A percentile compares a stretch with the other conserved stretches of the same genome.
These are phyloP conservation scores for Septoria petroselini DNA, from an alignment of 2,329 filamentous ascomycete genomes.

Conservation along the genomic window DNA sequence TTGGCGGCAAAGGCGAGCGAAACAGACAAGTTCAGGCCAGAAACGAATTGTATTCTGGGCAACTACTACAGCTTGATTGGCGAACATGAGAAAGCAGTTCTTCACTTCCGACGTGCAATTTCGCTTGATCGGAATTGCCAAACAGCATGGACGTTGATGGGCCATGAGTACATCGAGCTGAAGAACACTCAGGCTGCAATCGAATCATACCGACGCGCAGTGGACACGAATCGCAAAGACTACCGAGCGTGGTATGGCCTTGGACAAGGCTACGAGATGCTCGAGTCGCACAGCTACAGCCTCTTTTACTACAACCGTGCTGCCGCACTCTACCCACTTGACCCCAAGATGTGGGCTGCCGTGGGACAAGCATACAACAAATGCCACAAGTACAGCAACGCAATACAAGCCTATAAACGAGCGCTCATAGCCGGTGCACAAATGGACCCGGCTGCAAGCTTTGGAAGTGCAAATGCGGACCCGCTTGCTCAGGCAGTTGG, in stretches of 20 bases:
- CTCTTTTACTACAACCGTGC: constrained; percentile 98
- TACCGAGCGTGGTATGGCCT: constrained; percentile 98
- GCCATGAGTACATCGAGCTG: constrained; percentile 96
- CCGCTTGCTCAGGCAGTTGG: constrained; percentile 48
- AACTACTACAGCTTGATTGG: constrained; percentile 96
- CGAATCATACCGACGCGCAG: constrained; percentile 90
- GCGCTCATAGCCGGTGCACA: constrained; percentile 85
- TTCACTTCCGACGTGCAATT: constrained; percentile 91
- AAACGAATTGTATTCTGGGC: constrained; percentile 93
- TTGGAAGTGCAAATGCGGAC: constrained; percentile 43
- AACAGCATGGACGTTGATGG: constrained; percentile 97
- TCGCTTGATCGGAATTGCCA: constrained; percentile 87
- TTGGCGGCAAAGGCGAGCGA: constrained; percentile 85
- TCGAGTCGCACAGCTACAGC: constrained; percentile 97
- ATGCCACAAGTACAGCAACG: constrained; percentile 81
- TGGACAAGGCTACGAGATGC: constrained; percentile 93
- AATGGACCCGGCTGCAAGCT: constrained; percentile 61
- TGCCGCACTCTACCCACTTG: constrained; percentile 86
- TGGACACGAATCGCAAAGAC: constrained; percentile 93
- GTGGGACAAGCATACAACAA: constrained; percentile 89
- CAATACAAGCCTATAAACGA: constrained; percentile 91
- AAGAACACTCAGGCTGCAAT: constrained; percentile 98
- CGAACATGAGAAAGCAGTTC: constrained; percentile 94
- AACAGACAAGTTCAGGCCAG: constrained; percentile 92
- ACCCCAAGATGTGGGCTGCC: constrained; percentile 98